A percentile compares a stretch with the other conserved stretches of the same genome.
Conservation (phyloP, 75 land plant genomes). For the Ceratopteris richardii region DNA sequence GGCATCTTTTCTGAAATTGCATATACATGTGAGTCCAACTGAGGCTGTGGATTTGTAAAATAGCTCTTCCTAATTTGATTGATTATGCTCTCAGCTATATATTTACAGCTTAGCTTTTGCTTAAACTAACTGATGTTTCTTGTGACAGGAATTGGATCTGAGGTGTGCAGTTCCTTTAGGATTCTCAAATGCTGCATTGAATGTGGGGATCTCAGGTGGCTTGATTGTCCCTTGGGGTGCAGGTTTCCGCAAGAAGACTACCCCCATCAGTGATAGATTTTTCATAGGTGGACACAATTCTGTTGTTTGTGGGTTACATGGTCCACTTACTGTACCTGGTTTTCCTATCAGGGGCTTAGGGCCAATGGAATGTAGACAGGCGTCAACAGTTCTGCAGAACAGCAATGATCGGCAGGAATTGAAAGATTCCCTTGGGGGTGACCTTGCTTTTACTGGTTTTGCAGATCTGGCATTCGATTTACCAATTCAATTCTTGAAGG, state of each 20-base stretch:
- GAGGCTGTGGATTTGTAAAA: no score
- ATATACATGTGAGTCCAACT: no score
- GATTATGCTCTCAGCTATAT: no score
- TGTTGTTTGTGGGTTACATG: constrained; percentile 61
- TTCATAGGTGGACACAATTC: constrained; percentile 86
- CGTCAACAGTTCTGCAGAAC: not conserved
- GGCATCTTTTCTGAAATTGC: no score
- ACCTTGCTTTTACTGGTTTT: constrained; percentile 76
- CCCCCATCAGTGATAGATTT: constrained; percentile 76
- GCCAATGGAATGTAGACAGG: constrained; percentile 51
- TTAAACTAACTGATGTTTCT: no score
- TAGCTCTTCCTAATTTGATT: no score
- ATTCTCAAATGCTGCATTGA: constrained; percentile 64
- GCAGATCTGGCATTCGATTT: constrained; percentile 94
- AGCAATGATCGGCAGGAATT: constrained; percentile 4
- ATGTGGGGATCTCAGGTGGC: constrained; percentile 77
- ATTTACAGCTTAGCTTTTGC: no score
- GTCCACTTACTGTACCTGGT: constrained; percentile 65
- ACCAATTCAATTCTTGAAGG: constrained; percentile 53
- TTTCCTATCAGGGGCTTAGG: constrained; percentile 85
- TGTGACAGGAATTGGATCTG: constrained; percentile 76
- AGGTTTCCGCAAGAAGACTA: constrained; percentile 41
- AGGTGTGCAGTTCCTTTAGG: constrained; percentile 82
- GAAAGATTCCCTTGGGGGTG: constrained; percentile 82
- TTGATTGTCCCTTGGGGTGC: constrained; percentile 71